Evolutionary conservation across 345 rosid species (phyloP).

Genomic region (Eucalyptus cloeziana): DNA sequence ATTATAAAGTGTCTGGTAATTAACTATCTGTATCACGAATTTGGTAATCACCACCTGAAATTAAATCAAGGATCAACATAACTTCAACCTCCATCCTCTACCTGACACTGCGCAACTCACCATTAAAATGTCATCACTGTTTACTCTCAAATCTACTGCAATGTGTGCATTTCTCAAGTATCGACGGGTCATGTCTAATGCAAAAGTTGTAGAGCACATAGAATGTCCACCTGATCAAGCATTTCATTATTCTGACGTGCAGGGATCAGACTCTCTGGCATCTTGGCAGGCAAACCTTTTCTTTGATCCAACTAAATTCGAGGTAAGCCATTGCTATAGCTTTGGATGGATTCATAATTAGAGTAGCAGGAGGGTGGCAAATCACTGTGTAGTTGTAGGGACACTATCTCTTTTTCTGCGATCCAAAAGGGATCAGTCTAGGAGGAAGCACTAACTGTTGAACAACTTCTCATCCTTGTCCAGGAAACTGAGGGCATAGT

Average conservation of each 20-base stretch:
- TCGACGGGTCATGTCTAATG: background rate
- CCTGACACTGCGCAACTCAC: background rate
- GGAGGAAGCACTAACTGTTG: background rate
- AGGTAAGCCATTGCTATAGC: conserved; percentile 21
- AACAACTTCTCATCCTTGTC: background rate
- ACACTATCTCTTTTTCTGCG: background rate
- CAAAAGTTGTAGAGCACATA: background rate
- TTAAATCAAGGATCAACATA: background rate
- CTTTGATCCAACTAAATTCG: conserved; percentile 80
- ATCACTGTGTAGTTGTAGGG: background rate
- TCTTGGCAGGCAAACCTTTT: conserved; percentile 94
- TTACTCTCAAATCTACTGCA: background rate
- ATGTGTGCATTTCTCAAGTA: background rate
- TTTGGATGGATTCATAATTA: background rate
- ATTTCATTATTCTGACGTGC: background rate
- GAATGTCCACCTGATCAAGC: background rate
- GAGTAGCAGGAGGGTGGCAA: background rate
- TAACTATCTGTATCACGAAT: background rate
- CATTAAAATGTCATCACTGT: background rate
- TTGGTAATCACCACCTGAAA: background rate
- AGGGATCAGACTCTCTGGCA: conserved; percentile 89
- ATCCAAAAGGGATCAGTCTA: background rate
- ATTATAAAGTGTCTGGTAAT: background rate
- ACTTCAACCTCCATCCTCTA: background rate
- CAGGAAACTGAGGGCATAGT: conserved; percentile 76